Evolutionary conservation across 2,329 filamentous ascomycete genomes (phyloP), one percentile per base, ranked within the genome.

Genomic region (Lasiodiplodia sp.): DNA sequence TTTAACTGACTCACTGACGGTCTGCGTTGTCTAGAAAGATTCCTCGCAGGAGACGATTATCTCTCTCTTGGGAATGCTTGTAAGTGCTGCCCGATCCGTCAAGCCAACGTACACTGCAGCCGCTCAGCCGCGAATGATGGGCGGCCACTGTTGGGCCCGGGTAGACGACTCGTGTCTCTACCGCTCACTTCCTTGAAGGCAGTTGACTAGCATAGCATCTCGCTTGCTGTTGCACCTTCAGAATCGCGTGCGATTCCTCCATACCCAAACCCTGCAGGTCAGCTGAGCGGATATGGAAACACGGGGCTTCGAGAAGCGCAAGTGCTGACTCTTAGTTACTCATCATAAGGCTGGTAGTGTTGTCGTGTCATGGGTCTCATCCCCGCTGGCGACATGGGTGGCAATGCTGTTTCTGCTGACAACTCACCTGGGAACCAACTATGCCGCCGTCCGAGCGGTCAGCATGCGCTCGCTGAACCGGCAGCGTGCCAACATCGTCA

Each of bases 1-100:
- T n/a, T 18, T 63, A 47, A 52, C 47, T 37, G 60, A 47, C 44
- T 52, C 40, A 34, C 60, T 64, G n/a, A 64, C 60, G 28, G 28
- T 37, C 40, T 31, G 60, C 31, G 57, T 23, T n/a, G 60, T 52
- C 28, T 40, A 87, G 83, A 90, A 97, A 86, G 95, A 98, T 78
- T 94, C 94, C 14, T 96, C 92, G 72, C 96, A 98, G 81, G 96
- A 98, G 81, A 98, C 95, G 0, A 89, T 97, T 23, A 92, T 99
- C 68, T 95, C 93, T 2, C 84, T 98, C 31, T 71, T 97, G 40
- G 96, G 96, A 2, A 94, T 98, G 87, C 85, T 97, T 64, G 86
- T 87, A 79, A 77, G 83, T 76, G 49, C 44, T 38, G 47, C 31
- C 31, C 25, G n/a, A 38, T 16, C 18, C 4, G 34, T 51, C n/a